These are phyloP conservation scores for Yamadazyma olivae DNA, from an alignment of 805 yeast genomes.

Conservation along the genomic window DNA sequence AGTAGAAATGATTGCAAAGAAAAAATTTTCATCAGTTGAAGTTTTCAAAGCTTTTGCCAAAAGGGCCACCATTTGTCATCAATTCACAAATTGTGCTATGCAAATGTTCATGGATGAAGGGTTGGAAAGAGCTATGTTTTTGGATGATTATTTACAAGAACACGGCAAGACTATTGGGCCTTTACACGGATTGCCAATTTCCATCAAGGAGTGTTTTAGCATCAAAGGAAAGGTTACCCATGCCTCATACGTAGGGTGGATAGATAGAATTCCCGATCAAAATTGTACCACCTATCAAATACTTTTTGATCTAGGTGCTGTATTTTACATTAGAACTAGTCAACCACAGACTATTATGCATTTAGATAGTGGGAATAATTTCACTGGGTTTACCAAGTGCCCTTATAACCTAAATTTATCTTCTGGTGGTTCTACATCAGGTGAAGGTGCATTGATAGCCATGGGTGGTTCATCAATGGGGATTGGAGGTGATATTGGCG, in stretches of 20 bases:
- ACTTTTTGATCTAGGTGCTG: constrained; percentile 39
- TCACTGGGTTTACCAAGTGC: constrained; percentile 31
- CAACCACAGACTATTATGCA: constrained; percentile 46
- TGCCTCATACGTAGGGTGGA: constrained; percentile 35
- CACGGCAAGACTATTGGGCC: constrained; percentile 58
- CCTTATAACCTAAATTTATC: constrained; percentile 38
- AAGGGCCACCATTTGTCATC: constrained; percentile 43
- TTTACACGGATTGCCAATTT: constrained; percentile 64
- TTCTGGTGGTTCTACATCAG: constrained; percentile 44
- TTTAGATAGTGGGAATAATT: constrained; percentile 38
- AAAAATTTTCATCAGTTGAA: constrained; percentile 31
- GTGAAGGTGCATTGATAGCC: constrained; percentile 41
- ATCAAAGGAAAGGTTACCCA: constrained; percentile 34
- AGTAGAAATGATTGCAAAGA: constrained; percentile 26
- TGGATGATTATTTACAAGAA: constrained; percentile 48
- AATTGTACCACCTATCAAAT: constrained; percentile 32
- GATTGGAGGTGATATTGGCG: constrained; percentile 44
- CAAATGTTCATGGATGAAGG: constrained; percentile 57
- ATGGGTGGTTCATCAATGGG: constrained; percentile 41
- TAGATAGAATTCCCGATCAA: constrained; percentile 24
- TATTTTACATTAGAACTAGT: constrained; percentile 40
- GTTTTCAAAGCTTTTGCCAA: constrained; percentile 43
- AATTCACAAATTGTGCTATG: constrained; percentile 41
- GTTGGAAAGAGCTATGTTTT: constrained; percentile 48
- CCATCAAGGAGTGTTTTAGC: constrained; percentile 50